Percentiles rank a stretch among this genome's conserved stretches.
Evolutionary conservation across 352 stramenopile species (phyloP).

Genomic region (Aphanomyces invadans): DNA sequence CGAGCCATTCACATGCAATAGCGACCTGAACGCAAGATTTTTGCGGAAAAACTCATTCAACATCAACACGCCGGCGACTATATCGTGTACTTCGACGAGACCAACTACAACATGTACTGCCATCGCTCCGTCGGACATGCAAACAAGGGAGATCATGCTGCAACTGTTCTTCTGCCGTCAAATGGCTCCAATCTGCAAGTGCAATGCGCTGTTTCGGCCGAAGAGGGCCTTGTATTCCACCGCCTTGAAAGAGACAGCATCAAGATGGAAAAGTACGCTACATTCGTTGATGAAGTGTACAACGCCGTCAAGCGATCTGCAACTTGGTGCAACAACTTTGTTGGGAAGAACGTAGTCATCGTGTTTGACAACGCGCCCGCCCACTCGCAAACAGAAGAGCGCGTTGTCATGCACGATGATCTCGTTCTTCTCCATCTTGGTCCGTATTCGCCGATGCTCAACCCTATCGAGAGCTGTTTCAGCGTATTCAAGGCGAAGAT

Average conservation of each 20-base stretch:
- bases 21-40: slow-evolving; percentile 24
- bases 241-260: slow-evolving; percentile 22
- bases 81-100: slow-evolving; percentile 25
- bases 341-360: slow-evolving; percentile 29
- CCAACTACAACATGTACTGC: slow-evolving; percentile 28
- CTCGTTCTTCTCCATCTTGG: slow-evolving; percentile 26
- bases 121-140: slow-evolving; percentile 18
- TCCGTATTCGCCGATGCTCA: slow-evolving; percentile 27
- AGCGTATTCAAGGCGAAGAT: not conserved
- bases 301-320: slow-evolving; percentile 2
- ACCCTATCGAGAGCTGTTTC: slow-evolving; percentile 28
- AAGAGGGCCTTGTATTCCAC: slow-evolving; percentile 15
- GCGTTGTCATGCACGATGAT: not conserved
- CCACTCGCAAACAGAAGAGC: slow-evolving; percentile 19
- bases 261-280: slow-evolving; percentile 26
- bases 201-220: slow-evolving; percentile 22
- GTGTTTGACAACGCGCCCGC: slow-evolving; percentile 28
- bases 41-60: slow-evolving; percentile 1
- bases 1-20: slow-evolving; percentile 24
- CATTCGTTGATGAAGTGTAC: slow-evolving; percentile 24
- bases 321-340: not conserved
- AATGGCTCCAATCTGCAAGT: slow-evolving; percentile 27
- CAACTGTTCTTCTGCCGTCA: not conserved
- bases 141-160: slow-evolving; percentile 10
- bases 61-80: slow-evolving; percentile 10